These are phyloP conservation scores for Euphrasia confusa DNA, from an alignment of 257 asterid species.

Conservation along the genomic window DNA sequence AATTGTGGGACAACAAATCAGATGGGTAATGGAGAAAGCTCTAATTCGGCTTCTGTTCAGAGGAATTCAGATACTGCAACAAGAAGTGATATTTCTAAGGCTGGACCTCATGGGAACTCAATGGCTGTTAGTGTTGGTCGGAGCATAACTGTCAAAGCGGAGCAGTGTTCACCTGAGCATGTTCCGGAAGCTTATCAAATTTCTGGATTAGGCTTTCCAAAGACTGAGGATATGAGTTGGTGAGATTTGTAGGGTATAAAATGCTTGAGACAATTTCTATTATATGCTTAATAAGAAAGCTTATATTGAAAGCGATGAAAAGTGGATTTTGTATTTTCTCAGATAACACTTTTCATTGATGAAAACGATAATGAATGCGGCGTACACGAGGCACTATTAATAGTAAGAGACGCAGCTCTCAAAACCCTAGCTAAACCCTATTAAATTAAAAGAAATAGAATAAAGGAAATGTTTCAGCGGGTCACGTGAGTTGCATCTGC, in stretches of 20 bases:
- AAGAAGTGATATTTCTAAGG: not conserved
- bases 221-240: constrained; percentile 24
- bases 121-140: not conserved
- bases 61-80: not conserved
- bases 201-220: constrained; percentile 8
- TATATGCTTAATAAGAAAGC: too few species aligned
- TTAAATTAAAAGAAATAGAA: too few species aligned
- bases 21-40: constrained; percentile 6
- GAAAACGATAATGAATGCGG: too few species aligned
- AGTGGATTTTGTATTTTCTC: too few species aligned
- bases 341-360: too few species aligned
- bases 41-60: constrained; percentile 7
- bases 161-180: constrained; percentile 25
- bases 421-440: too few species aligned
- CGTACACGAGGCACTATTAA: too few species aligned
- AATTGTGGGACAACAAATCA: constrained; percentile 3
- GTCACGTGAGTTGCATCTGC: too few species aligned
- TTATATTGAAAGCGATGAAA: too few species aligned
- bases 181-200: constrained; percentile 21
- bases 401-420: too few species aligned
- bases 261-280: not conserved
- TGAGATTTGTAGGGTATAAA: constrained; percentile 19
- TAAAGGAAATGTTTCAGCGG: too few species aligned
- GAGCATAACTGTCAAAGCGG: constrained; percentile 19
- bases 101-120: constrained; percentile 5